Conservation (phyloP, 2,329 filamentous ascomycete genomes). For the Fusarium sp. region DNA sequence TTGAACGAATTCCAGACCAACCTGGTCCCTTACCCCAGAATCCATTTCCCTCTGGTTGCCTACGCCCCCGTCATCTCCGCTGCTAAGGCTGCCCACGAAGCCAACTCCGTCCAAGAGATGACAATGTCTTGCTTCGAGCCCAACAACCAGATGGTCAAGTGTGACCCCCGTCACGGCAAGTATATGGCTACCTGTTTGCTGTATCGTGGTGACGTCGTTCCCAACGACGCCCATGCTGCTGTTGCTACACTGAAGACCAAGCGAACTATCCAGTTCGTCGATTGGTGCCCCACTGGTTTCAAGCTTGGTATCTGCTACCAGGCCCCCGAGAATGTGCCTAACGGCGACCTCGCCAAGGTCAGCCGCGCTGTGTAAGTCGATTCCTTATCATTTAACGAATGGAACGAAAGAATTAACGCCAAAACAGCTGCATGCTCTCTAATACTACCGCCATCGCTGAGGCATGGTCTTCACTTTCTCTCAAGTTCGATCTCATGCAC, state of each 20-base stretch:
- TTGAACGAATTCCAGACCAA: conserved; percentile 99
- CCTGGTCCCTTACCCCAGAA: conserved; percentile 97
- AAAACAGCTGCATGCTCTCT: conserved; percentile 90
- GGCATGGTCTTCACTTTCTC: conserved; percentile 94
- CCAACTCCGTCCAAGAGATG: conserved; percentile 98
- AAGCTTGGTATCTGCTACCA: conserved; percentile 99
- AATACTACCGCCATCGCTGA: conserved; percentile 99
- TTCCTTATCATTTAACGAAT: too few relatives aligned
- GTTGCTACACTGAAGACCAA: conserved; percentile 99
- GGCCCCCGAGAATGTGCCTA: conserved; percentile 93
- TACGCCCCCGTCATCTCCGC: conserved; percentile 95
- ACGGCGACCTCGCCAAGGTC: conserved; percentile 97
- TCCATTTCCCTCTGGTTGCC: conserved; percentile 98
- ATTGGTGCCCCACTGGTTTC: conserved; percentile 99
- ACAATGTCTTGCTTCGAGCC: conserved; percentile 99
- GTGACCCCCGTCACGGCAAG: conserved; percentile 97
- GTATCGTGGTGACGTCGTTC: conserved; percentile 98
- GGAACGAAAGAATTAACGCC: background rate
- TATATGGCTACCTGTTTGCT: conserved; percentile 99
- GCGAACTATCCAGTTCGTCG: conserved; percentile 98
- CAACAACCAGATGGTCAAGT: conserved; percentile 99
- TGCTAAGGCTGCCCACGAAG: conserved; percentile 95
- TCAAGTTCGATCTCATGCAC: conserved; percentile 99
- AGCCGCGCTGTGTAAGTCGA: conserved; percentile 92
- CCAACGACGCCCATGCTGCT: conserved; percentile 92